phyloP scores from a whole-genome alignment of 495 filamentous ascomycete genomes.

The Annulohypoxylon moriforme region DNA sequence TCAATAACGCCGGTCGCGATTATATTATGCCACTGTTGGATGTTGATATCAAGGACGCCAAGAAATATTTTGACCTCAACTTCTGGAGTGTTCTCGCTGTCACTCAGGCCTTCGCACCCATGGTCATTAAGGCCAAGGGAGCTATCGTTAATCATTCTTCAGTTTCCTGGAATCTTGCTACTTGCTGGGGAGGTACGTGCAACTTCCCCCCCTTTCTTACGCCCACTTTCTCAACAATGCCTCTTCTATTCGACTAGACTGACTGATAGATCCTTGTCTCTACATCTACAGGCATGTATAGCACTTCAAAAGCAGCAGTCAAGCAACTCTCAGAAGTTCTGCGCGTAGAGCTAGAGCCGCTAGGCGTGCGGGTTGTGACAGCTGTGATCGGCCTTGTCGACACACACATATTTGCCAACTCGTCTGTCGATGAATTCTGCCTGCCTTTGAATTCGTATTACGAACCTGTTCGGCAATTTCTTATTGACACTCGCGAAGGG shows the following conservation, averaged over 20 bases:
- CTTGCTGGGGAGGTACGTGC: constrained; percentile 18
- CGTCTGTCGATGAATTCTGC: no score
- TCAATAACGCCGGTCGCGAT: constrained; percentile 57
- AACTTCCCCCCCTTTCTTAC: no score
- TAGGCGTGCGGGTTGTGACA: constrained; percentile 50
- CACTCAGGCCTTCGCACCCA: constrained; percentile 54
- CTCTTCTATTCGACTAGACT: no score
- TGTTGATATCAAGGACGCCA: constrained; percentile 49
- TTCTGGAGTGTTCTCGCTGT: constrained; percentile 51
- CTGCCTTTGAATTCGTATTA: not conserved
- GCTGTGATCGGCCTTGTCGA: constrained; percentile 36
- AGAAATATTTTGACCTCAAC: constrained; percentile 53
- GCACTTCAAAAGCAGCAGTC: constrained; percentile 51
- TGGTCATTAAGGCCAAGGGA: constrained; percentile 48
- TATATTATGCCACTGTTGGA: constrained; percentile 52
- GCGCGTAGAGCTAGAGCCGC: constrained; percentile 50
- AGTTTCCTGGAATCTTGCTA: constrained; percentile 12
- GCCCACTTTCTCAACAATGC: no score
- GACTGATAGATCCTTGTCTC: no score
- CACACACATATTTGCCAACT: not conserved
- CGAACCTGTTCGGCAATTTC: not conserved
- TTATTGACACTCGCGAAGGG: not conserved
- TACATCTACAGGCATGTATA: constrained; percentile 34
- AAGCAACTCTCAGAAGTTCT: constrained; percentile 42
- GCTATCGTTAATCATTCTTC: constrained; percentile 52